Evolutionary conservation across 78 protist genomes (phyloP), one percentile per base, ranked within the genome.

Genomic region (Anaeramoeba flamelloides): DNA sequence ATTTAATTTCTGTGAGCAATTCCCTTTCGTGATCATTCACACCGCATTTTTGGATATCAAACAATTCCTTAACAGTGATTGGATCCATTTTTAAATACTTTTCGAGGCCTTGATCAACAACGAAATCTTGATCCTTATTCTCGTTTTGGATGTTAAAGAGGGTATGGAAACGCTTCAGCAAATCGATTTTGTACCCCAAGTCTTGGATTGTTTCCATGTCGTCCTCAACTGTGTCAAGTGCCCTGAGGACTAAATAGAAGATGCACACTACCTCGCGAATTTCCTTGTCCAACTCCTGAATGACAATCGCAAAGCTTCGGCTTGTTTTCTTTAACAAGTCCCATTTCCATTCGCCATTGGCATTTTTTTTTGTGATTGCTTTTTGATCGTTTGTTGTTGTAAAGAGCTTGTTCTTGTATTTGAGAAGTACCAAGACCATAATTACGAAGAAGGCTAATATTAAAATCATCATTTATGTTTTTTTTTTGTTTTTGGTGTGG

Each of bases 201-300:
- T 36, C 84, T 1, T 74, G 36, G 41, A 84, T 64, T 1, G 90
- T 79, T 34, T 88, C 82, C 81, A 88, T 90, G 81, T 92, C 97
- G 74, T 92, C 97, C 88, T 91, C 98, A 31, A 94, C 85, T 0
- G 96, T 92, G 83, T 94, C 98, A 53, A 94, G 87, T 22, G 90
- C 98, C 22, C 98, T 84, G 79, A 94, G 86, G 37, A 93, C 98
- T 37, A 94, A 85, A 80, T 94, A 94, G 79, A 93, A 94, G 32
- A 93, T 69, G 82, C 93, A 90, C 64, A 92, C n/a, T n/a, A n/a
- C n/a, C n/a, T 86, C 87, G 12, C 87, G 82, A 39, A 88, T 41
- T 39, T 86, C 85, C 31, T 76, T 80, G 38, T 84, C 85, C n/a
- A 91, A 82, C 77, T 87, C 87, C 80, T 76, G 77, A 77, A 91